Base-by-base conservation (phyloP, 169 alveolate genomes). In the Plasmodium vivax region DNA sequence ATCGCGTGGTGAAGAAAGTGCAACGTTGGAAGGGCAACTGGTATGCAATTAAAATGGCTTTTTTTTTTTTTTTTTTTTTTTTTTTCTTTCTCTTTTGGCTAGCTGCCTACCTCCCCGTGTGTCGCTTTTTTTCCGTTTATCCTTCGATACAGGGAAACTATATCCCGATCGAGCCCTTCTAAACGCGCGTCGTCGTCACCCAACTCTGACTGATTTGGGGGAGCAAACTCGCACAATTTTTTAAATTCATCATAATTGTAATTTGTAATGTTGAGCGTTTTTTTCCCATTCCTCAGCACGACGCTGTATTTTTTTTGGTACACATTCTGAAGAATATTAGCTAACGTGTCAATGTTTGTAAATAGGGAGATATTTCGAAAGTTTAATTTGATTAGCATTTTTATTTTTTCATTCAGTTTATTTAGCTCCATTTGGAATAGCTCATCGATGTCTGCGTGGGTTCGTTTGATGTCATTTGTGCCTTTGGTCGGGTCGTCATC, bases 251-350 rank as follows among this genome's bases (percentile, higher is more conserved):
- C 62, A 80, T 88, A 88, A 36, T 79, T 14, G 47, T 88, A 88
- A 56, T 88, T 77, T n/a, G 83, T 14, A 58, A 88, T 79, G 82
- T 88, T 77, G 80, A 88, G 36, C 9, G 72, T 62, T 38, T 88
- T 88, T 58, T 88, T 77, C 51, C 94, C 94, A 51, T 80, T 88
- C 56, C 58, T 77, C 30, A 88, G 54, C n/a, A 71, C 34, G 19
- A 88, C 47, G 82, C 56, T 88, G 73, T 88, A 88, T 80, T 88
- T 88, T 38, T 88, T 88, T 23, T 58, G 81, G 38, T 88, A 88
- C 12, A 88, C 71, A 80, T 88, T 88, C 79, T 81, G 72, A n/a
- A 88, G 68, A 58, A 88, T 88, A 36, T 79, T 88, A 34, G 94
- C 74, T 16, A 88, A 58, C 36, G 23, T 80, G 45, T 88, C 34